Conservation (phyloP, 2,329 filamentous ascomycete species). For the Aspergillus pseudonomiae region DNA sequence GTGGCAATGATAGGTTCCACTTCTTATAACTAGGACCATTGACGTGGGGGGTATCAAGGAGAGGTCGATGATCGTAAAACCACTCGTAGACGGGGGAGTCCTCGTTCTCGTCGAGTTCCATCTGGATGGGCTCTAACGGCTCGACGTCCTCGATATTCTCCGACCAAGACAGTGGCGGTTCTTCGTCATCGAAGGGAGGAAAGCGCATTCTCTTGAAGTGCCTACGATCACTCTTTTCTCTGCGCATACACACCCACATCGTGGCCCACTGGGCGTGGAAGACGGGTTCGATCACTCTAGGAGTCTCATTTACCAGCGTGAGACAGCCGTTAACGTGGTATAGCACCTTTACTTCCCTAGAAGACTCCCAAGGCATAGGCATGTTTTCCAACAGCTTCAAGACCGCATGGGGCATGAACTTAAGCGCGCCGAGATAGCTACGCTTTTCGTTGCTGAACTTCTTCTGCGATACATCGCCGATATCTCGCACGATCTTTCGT, state of each 20-base stretch:
- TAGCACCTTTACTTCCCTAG: constrained; percentile 93
- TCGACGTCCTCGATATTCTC: constrained; percentile 99
- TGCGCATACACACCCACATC: constrained; percentile 98
- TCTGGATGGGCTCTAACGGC: constrained; percentile 94
- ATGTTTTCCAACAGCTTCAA: constrained; percentile 98
- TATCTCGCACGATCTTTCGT: constrained; percentile 97
- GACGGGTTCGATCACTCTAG: constrained; percentile 94
- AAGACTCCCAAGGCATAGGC: constrained; percentile 99
- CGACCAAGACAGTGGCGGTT: constrained; percentile 95
- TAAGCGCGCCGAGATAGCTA: constrained; percentile 93
- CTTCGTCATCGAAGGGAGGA: constrained; percentile 97
- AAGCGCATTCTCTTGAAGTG: constrained; percentile 99
- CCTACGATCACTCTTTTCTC: constrained; percentile 93
- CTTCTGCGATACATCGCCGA: constrained; percentile 98
- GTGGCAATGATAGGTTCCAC: constrained; percentile 89
- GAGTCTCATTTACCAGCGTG: constrained; percentile 94
- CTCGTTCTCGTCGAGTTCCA: constrained; percentile 94
- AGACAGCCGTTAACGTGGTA: constrained; percentile 98
- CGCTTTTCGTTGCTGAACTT: constrained; percentile 99
- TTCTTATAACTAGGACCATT: constrained; percentile 96
- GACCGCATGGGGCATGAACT: constrained; percentile 99
- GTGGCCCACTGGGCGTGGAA: constrained; percentile 99
- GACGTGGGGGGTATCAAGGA: constrained; percentile 88
- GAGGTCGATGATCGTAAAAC: constrained; percentile 93
- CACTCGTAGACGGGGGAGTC: constrained; percentile 91